Evolutionary conservation across 257 asterid genomes (phyloP), one percentile per base, ranked within the genome.

Genomic region (Solanum etuberosum): DNA sequence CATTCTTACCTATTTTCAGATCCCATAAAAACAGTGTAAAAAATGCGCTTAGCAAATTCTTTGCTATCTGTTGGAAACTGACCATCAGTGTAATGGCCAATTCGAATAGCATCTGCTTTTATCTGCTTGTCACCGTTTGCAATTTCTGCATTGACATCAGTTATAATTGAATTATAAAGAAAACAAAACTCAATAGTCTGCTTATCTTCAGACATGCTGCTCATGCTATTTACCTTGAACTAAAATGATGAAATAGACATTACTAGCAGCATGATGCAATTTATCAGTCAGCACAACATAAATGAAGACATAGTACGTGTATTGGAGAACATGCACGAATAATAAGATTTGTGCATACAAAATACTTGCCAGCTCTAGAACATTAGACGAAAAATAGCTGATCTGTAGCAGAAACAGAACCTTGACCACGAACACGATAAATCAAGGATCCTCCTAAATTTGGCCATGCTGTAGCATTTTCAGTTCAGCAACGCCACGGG

Each of bases 21-120:
- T 89, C 98, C 99, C 98, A 95, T 94, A 88, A 91, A 97, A 88
- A 97, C 96, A 25, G 98, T 97, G 90, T 97, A 97, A 90, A 95
- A 97, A 59, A 97, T 88, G 87, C 99, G 98, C 81, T 90, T 92
- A 29, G 99, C 98, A 27, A 97, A 94, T 92, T 97, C 99, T 92
- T 92, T 93, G 92, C 96, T 93, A 93, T 97, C 98, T 5, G 90
- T 92, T 77, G 99, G 99, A 91, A 92, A 92, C 57, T 94, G 91
- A 82, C 96, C 98, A 85, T 93, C 93, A 73, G 92, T 63, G 87
- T 97, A 97, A 86, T 90, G 94, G 88, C 99, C 99, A 83, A 97
- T 93, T 88, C 98, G 92, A 63, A 92, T 90, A 85, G 99, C 98
- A 92, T 97, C 99, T 89, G 93, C 91, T 91, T 95, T 95, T 83